phyloP scores from a whole-genome alignment of 257 asterid genomes.

The Parsonsia alboflavescens region DNA sequence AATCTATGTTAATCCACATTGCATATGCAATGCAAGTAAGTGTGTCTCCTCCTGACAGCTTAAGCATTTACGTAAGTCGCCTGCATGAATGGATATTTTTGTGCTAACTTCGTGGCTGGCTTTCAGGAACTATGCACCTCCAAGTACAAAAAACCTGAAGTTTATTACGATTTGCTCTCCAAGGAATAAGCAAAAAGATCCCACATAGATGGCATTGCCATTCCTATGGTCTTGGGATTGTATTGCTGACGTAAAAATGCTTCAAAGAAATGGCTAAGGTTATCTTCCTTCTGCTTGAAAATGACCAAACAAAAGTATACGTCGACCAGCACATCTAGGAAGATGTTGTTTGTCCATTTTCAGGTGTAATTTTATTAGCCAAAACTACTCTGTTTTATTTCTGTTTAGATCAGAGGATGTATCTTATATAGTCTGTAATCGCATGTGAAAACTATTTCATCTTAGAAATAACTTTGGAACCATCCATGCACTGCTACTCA shows the following conservation, averaged over 20 bases:
- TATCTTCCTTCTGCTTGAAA: neutral
- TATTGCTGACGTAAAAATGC: neutral
- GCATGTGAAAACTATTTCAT: too few species aligned
- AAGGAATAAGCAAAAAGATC: constrained; percentile 21
- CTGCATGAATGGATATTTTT: too few species aligned
- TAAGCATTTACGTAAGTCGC: neutral
- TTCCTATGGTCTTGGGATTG: neutral
- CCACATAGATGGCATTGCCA: neutral
- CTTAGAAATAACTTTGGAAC: too few species aligned
- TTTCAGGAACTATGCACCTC: constrained; percentile 60
- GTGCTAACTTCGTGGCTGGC: constrained; percentile 1
- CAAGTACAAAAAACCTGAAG: constrained; percentile 63
- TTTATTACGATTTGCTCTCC: constrained; percentile 58
- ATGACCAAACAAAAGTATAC: neutral
- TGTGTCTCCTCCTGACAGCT: neutral
- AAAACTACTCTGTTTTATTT: neutral
- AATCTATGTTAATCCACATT: constrained; percentile 59
- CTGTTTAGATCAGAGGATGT: too few species aligned
- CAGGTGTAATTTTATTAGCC: neutral
- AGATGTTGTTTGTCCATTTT: neutral
- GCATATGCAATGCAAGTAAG: constrained; percentile 83
- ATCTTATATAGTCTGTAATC: too few species aligned
- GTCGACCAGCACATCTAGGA: neutral
- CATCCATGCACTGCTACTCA: too few species aligned
- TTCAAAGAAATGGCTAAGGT: neutral